Evolutionary conservation across 495 filamentous ascomycete species (phyloP), one percentile per base, ranked within the genome.

Genomic region (Geoglossum glabrum): DNA sequence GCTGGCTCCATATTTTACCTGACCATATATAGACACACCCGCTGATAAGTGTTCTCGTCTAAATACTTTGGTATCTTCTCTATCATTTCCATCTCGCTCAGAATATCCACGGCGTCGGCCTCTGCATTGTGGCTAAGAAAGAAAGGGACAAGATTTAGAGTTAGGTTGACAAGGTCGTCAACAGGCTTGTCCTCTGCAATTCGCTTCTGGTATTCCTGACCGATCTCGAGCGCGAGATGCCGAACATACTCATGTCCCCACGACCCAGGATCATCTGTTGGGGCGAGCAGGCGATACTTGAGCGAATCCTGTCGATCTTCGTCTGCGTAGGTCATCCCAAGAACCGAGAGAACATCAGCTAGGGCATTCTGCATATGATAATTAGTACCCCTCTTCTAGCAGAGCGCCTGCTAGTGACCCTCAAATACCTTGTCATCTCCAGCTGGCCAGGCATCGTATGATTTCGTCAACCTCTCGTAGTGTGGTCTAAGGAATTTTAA

Each of bases 201-300:
- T 60, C 90, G 81, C 66, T 85, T 85, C 62, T 78, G 82, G 68
- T 90, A 93, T 64, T 95, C 92, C 69, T 93, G 83, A 56, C 92
- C 92, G 58, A 97, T 88, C 71, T 99, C 92, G 57, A 99, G 74
- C 15, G 92, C 90, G 62, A 99, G 74, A 72, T 99, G 92, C 57
- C 92, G 79, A 61, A 95, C 85, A 67, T 99, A 99, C 78, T 99
- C 92, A 70, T 99, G 92, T 56, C 92, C 92, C 92, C 92, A 99
- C 11, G 90, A 93, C 43, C 84, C 87, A 65, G 96, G 85, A 68
- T 99, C 92, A 64, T 87, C 76, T 15, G 88, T 87, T 46, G 90
- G 90, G 27, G 90, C 82, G 33, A 95, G 77, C 19, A 99, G 77
- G 62, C 92, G 81, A 72, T 90, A 99, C 70, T 93, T 97, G 60